Evolutionary conservation across 1,139 yeast genomes (phyloP), one percentile per base, ranked within the genome.

Genomic region (Yamadazyma aaseri): DNA sequence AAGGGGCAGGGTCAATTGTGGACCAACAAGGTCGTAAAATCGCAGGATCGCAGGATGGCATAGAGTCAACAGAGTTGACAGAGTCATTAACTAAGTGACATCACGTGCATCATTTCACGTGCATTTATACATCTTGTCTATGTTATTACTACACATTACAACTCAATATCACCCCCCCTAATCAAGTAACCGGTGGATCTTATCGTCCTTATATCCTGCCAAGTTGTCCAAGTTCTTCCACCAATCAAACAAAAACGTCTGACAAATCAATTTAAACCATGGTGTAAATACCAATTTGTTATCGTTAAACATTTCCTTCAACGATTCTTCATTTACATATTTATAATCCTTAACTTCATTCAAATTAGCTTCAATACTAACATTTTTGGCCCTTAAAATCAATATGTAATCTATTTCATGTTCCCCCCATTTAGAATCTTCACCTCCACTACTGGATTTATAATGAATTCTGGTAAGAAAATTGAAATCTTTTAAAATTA

Each of bases 211-310:
- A 49, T 69, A 76, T 40, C 62, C 57, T 16, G 66, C 65, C 45
- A 80, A 66, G 42, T 73, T 63, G 51, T 78, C 81, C 46, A 90
- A 67, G 44, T 78, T 73, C 32, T 71, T 73, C 99, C 99, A 92
- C 99, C 99, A 92, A 46, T 85, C 73, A 67, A 86, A 92, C 53
- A 92, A 70, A 55, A 86, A 86, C 33, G 86, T 79, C 54, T 92
- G 89, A 58, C 98, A 94, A 49, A 92, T 92, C 47, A 92, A 76
- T 62, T 87, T 89, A 70, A 92, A 92, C 99, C 99, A 92, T 8
- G 98, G 98, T 5, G 99, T 92, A 61, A 92, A 94, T 13, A 76
- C 73, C 44, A 84, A 68, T 11, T 51, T 43, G 12, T 64, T 51
- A 53, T 89, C 87, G 21, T 71, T 52, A 57, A 92, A 86, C 97